Conservation (phyloP, 1,139 yeast genomes). For the Blastobotrys ciferrii region DNA sequence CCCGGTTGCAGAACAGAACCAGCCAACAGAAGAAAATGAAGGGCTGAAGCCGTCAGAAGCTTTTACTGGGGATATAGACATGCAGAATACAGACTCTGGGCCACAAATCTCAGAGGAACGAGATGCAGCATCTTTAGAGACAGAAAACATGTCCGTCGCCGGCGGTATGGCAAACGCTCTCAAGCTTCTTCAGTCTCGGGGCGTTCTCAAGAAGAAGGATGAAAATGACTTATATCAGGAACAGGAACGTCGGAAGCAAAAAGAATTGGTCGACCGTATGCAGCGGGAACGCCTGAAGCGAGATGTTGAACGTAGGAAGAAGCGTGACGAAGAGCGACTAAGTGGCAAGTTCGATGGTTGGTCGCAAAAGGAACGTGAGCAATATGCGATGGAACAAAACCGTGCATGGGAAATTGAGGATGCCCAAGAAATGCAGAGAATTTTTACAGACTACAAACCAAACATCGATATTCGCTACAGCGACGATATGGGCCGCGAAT, state of each 20-base stretch:
- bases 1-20: not conserved
- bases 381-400: constrained; percentile 44
- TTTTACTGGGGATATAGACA: constrained; percentile 6
- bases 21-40: not conserved
- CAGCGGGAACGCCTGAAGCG: constrained; percentile 27
- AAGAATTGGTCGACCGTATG: constrained; percentile 31
- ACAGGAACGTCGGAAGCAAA: constrained; percentile 27
- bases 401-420: constrained; percentile 31
- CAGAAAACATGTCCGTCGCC: constrained; percentile 28
- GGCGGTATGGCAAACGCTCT: constrained; percentile 61
- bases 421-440: constrained; percentile 33
- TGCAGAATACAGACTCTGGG: not conserved
- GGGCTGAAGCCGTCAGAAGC: constrained; percentile 11
- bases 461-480: constrained; percentile 60
- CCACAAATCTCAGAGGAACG: constrained; percentile 1
- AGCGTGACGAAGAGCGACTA: constrained; percentile 35
- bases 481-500: constrained; percentile 67
- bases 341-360: constrained; percentile 33
- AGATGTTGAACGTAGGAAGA: constrained; percentile 35
- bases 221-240: constrained; percentile 26
- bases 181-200: constrained; percentile 49
- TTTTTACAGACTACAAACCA: constrained; percentile 57
- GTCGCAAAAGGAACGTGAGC: constrained; percentile 37
- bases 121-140: not conserved
- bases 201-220: constrained; percentile 37